Percentiles rank a stretch among this genome's conserved stretches.
Conservation (phyloP, 2,329 filamentous ascomycete genomes). For the Alternaria sp. region DNA sequence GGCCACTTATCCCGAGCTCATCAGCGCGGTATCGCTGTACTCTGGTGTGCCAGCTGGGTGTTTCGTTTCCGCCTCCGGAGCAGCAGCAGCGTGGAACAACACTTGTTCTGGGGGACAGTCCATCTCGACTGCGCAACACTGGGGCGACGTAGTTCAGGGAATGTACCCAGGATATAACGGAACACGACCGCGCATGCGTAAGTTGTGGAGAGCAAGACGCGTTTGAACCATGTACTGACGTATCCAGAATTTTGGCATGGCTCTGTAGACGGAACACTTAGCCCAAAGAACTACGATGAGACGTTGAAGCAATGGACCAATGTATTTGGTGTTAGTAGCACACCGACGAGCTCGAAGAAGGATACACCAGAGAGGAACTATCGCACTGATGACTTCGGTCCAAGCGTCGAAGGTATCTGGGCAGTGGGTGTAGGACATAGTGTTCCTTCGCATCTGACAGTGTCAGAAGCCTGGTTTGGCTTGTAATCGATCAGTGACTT, state of each 20-base stretch:
- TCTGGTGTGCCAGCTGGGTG: conserved; percentile 65
- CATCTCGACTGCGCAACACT: conserved; percentile 56
- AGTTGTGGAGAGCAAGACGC: background rate
- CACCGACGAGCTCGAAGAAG: conserved; percentile 31
- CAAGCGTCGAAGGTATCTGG: conserved; percentile 38
- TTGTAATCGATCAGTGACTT: conserved; percentile 23
- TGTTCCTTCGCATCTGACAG: conserved; percentile 35
- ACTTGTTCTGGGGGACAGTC: conserved; percentile 61
- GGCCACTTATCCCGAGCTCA: conserved; percentile 62
- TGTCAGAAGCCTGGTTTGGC: conserved; percentile 41
- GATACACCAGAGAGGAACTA: conserved; percentile 43
- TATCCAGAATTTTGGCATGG: conserved; percentile 64
- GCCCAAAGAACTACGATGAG: conserved; percentile 65
- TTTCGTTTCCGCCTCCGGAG: conserved; percentile 56
- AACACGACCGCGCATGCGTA: conserved; percentile 59
- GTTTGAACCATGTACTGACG: background rate
- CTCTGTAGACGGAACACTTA: conserved; percentile 59
- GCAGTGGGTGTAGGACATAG: conserved; percentile 39
- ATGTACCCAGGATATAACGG: conserved; percentile 64
- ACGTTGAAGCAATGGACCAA: conserved; percentile 51
- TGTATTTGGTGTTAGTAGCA: conserved; percentile 37
- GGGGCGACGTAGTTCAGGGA: conserved; percentile 57
- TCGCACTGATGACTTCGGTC: conserved; percentile 40
- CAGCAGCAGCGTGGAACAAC: conserved; percentile 60
- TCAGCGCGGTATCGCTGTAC: conserved; percentile 60